A percentile compares a stretch with the other conserved stretches of the same genome.
These are phyloP conservation scores for Tetrapisispora fleetii DNA, from an alignment of 805 yeast species.

Conservation along the genomic window DNA sequence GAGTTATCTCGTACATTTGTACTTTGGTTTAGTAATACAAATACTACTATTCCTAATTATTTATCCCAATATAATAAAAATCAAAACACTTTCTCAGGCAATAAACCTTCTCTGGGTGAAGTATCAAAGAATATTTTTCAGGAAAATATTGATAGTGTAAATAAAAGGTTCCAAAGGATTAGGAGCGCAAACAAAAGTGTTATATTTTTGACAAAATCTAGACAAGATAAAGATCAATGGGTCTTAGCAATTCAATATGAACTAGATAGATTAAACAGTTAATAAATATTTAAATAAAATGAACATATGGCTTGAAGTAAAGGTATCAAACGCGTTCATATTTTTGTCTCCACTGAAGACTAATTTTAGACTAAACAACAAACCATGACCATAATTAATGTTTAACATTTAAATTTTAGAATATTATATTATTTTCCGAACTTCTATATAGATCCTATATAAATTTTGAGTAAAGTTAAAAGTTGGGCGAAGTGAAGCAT, in stretches of 20 bases:
- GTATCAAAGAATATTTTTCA: slow-evolving; percentile 2
- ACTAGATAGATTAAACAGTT: slow-evolving; percentile 24
- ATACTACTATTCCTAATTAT: slow-evolving; percentile 31
- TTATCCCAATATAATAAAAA: not conserved
- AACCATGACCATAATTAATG: not conserved
- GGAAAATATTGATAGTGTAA: not conserved
- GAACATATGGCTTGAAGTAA: not conserved
- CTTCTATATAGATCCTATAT: not conserved
- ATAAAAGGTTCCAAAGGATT: not conserved
- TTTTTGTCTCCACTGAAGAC: not conserved
- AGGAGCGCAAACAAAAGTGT: slow-evolving; percentile 18
- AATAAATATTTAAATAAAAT: not conserved
- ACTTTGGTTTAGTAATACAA: slow-evolving; percentile 68
- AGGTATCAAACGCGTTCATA: not conserved
- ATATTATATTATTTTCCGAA: slow-evolving; percentile 1
- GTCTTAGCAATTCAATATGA: slow-evolving; percentile 35
- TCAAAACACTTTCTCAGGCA: not conserved
- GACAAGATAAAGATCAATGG: slow-evolving; percentile 82
- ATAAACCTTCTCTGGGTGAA: not conserved
- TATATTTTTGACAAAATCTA: slow-evolving; percentile 71
- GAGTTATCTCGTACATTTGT: slow-evolving; percentile 71
- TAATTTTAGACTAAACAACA: not conserved
- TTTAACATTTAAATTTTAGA: not conserved
- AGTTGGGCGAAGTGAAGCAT: not conserved
- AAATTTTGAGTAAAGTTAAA: not conserved